Evolutionary conservation across 2,329 filamentous ascomycete species (phyloP).

Genomic region (Fusarium ambrosium): DNA sequence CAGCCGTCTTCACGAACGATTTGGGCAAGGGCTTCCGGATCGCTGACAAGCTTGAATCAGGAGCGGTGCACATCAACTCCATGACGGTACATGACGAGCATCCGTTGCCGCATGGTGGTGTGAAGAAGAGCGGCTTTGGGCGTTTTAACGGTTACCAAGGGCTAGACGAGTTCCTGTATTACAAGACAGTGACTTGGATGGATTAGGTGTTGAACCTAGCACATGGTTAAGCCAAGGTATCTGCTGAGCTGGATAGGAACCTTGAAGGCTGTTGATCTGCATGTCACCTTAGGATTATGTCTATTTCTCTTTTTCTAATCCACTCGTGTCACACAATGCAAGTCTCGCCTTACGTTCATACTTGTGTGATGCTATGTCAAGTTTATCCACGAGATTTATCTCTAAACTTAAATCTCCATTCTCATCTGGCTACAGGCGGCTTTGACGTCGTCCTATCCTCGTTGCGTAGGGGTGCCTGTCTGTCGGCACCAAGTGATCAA

Average conservation of each 20-base stretch:
- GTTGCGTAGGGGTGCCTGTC: conserved; percentile 10
- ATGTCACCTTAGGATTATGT: not conserved
- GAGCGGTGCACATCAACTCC: conserved; percentile 73
- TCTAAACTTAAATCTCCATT: not conserved
- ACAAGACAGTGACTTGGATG: conserved; percentile 42
- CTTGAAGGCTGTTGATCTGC: not conserved
- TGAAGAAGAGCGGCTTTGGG: conserved; percentile 72
- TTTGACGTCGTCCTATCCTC: not conserved
- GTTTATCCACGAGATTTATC: not conserved
- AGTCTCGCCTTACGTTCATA: not conserved
- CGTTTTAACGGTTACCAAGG: conserved; percentile 61
- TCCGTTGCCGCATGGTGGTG: conserved; percentile 72
- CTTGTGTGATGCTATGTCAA: not conserved
- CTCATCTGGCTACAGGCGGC: not conserved
- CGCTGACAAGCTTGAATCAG: conserved; percentile 72
- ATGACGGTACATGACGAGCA: conserved; percentile 74
- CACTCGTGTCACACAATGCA: too few relatives aligned
- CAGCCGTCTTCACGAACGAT: conserved; percentile 78
- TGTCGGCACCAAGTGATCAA: conserved; percentile 10
- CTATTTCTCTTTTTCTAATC: not conserved
- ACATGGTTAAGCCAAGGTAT: not conserved
- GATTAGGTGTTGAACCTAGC: not conserved
- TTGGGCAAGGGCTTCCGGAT: conserved; percentile 68
- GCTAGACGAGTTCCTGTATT: conserved; percentile 42
- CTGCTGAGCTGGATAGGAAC: not conserved